phyloP scores from a whole-genome alignment of 2,329 filamentous ascomycete genomes.

The Botrytis tulipae region DNA sequence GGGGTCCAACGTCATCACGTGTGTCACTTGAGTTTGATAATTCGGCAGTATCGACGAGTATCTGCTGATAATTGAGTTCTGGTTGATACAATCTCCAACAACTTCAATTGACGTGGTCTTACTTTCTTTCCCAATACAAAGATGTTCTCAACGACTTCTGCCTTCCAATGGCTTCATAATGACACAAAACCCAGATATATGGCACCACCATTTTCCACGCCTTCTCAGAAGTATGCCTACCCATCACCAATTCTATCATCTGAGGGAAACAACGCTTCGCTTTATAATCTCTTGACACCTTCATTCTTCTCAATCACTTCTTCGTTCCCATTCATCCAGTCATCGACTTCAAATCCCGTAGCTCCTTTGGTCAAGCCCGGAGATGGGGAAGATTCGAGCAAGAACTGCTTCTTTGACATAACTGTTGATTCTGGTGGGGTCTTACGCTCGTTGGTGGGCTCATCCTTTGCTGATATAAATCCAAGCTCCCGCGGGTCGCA shows the following conservation, averaged over 20 bases:
- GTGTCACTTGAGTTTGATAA: neutral
- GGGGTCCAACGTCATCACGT: neutral
- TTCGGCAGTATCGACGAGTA: neutral
- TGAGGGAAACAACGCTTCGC: slow-evolving; percentile 1
- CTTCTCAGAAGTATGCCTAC: slow-evolving; percentile 12
- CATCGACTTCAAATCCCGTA: neutral
- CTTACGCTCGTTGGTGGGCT: too few species aligned
- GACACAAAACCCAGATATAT: slow-evolving; percentile 7
- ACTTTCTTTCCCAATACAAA: neutral
- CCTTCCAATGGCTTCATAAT: slow-evolving; percentile 16
- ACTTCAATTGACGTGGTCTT: neutral
- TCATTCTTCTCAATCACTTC: slow-evolving; percentile 18
- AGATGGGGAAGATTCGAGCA: neutral
- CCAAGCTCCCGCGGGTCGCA: slow-evolving; percentile 54
- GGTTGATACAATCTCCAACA: neutral
- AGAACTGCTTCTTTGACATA: slow-evolving; percentile 19
- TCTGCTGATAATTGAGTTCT: neutral
- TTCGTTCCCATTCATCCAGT: slow-evolving; percentile 10
- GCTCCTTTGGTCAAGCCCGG: neutral
- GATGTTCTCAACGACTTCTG: slow-evolving; percentile 12
- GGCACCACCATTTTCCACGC: neutral
- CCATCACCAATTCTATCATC: neutral
- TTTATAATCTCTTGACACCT: slow-evolving; percentile 11
- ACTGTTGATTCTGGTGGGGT: slow-evolving; percentile 8
- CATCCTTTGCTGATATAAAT: neutral